These are phyloP conservation scores for Pisolithus orientalis DNA, from an alignment of 768 basidiomycete genomes.

Conservation along the genomic window DNA sequence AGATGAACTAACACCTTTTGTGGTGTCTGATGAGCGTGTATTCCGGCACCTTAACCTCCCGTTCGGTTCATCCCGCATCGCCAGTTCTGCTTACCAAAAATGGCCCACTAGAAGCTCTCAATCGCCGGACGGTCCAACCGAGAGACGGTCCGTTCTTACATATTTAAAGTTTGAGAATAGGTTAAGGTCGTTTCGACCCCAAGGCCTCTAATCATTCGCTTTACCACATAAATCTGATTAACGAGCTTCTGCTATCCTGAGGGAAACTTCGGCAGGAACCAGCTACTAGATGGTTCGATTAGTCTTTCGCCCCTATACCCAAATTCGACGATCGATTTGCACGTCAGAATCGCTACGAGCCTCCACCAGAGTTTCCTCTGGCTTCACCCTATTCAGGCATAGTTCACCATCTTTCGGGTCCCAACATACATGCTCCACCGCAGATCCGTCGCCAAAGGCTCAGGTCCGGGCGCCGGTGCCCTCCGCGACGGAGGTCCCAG, in stretches of 20 bases:
- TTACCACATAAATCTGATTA: too few species aligned
- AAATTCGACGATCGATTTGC: slow-evolving; percentile 94
- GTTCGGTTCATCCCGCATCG: slow-evolving; percentile 51
- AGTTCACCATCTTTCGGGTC: too few species aligned
- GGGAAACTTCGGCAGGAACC: slow-evolving; percentile 90
- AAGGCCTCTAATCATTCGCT: too few species aligned
- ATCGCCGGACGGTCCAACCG: slow-evolving; percentile 45
- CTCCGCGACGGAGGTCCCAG: slow-evolving; percentile 56
- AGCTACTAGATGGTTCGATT: slow-evolving; percentile 94
- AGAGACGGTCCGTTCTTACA: slow-evolving; percentile 45
- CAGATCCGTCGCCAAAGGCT: slow-evolving; percentile 36
- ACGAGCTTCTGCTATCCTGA: slow-evolving; percentile 33
- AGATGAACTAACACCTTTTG: too few species aligned
- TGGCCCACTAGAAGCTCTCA: slow-evolving; percentile 69
- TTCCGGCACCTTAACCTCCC: too few species aligned
- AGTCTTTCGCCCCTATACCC: slow-evolving; percentile 96
- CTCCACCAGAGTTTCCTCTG: too few species aligned
- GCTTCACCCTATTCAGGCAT: too few species aligned
- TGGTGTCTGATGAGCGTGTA: too few species aligned
- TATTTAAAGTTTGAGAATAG: too few species aligned
- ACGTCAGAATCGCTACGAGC: slow-evolving; percentile 54
- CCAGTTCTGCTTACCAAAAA: slow-evolving; percentile 69
- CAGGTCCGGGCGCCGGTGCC: slow-evolving; percentile 71
- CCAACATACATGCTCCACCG: too few species aligned
- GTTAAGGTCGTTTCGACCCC: too few species aligned